Evolutionary conservation across 2,329 filamentous ascomycete species (phyloP).

Genomic region (Botrytis sinoallii): DNA sequence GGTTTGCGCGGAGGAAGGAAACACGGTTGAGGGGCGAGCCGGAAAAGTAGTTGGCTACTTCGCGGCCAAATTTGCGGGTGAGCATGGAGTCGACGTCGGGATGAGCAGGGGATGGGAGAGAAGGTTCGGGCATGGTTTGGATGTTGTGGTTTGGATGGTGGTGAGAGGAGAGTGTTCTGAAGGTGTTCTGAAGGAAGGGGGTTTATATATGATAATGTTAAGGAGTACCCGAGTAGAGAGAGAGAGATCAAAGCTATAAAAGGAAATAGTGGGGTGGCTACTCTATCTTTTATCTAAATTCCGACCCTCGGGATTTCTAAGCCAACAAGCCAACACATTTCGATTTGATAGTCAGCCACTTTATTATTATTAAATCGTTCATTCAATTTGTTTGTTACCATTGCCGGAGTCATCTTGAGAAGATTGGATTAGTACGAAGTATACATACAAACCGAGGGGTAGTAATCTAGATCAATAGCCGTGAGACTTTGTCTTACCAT

Average conservation of each 20-base stretch:
- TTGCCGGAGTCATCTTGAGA: background rate
- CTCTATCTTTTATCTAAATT: slow-evolving; percentile 2
- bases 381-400: background rate
- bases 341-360: background rate
- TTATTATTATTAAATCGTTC: background rate
- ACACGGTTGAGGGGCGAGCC: slow-evolving; percentile 75
- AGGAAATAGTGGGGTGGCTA: slow-evolving; percentile 9
- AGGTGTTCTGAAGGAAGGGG: background rate
- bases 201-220: background rate
- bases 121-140: slow-evolving; percentile 34
- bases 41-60: slow-evolving; percentile 81
- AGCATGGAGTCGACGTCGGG: slow-evolving; percentile 53
- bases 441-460: background rate
- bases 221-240: background rate
- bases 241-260: background rate
- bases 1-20: slow-evolving; percentile 71
- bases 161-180: background rate
- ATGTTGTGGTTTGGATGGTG: background rate
- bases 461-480: background rate
- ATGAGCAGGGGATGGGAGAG: slow-evolving; percentile 36
- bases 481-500: background rate
- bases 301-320: slow-evolving; percentile 9
- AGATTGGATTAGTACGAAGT: background rate
- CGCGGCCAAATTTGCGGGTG: slow-evolving; percentile 72
- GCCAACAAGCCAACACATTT: slow-evolving; percentile 13